These are phyloP conservation scores for Lophium mytilinum DNA, from an alignment of 495 filamentous ascomycete species.

Conservation along the genomic window DNA sequence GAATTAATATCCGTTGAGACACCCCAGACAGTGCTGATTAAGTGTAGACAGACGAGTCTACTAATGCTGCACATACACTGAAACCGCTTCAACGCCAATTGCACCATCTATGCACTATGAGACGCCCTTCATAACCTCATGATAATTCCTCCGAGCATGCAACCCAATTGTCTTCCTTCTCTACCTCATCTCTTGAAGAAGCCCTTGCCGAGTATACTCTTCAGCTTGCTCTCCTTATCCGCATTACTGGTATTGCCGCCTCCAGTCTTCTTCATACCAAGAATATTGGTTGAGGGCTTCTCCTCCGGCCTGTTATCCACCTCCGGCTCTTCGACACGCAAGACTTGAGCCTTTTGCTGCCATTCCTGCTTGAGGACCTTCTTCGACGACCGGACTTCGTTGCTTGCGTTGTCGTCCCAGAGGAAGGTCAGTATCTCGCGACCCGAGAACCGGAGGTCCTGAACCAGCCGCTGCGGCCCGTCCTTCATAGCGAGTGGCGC, in stretches of 20 bases:
- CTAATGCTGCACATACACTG: no score
- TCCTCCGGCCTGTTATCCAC: slow-evolving; percentile 16
- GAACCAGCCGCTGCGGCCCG: slow-evolving; percentile 53
- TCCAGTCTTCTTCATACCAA: slow-evolving; percentile 31
- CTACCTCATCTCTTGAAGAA: slow-evolving; percentile 24
- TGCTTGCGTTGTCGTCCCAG: slow-evolving; percentile 56
- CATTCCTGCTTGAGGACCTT: slow-evolving; percentile 58
- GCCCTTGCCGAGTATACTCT: slow-evolving; percentile 32
- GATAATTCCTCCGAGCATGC: no score
- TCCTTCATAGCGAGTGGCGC: slow-evolving; percentile 27
- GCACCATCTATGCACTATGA: no score
- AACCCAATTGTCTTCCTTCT: slow-evolving; percentile 4
- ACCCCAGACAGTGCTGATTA: no score
- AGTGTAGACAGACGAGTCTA: no score
- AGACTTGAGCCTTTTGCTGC: slow-evolving; percentile 55
- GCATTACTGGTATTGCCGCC: slow-evolving; percentile 14
- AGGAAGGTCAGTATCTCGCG: slow-evolving; percentile 67
- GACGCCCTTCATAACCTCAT: no score
- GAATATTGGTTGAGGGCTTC: slow-evolving; percentile 34
- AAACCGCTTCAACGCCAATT: no score
- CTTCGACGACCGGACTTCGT: slow-evolving; percentile 37
- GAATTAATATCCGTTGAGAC: no score
- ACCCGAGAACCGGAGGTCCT: slow-evolving; percentile 59
- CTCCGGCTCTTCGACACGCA: slow-evolving; percentile 48
- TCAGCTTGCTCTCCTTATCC: slow-evolving; percentile 41